Conservation (phyloP, 192 early-diverging fungal species). For the Funneliformis geosporum region DNA sequence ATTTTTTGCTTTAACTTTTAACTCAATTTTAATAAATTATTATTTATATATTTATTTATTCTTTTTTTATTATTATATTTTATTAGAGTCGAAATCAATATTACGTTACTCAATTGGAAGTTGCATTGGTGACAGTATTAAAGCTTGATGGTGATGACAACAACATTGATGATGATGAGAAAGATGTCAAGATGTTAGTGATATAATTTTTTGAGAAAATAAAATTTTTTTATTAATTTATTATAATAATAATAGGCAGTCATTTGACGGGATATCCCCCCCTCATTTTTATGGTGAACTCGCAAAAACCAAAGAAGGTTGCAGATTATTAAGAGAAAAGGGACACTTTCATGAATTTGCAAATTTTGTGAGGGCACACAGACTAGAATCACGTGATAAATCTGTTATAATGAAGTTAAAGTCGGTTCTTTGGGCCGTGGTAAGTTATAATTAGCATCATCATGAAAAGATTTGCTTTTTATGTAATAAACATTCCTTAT, state of each 20-base stretch:
- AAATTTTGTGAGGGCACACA: conserved; percentile 55
- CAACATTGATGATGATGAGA: conserved; percentile 34
- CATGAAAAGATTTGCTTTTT: not conserved
- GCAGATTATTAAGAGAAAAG: conserved; percentile 56
- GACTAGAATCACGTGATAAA: conserved; percentile 40
- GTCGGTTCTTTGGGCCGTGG: conserved; percentile 78
- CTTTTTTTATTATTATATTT: not conserved
- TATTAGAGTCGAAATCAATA: conserved; percentile 60
- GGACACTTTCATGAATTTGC: conserved; percentile 72
- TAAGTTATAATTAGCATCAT: conserved; percentile 32
- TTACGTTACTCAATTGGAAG: conserved; percentile 68
- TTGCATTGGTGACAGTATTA: conserved; percentile 57
- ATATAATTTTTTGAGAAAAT: not conserved
- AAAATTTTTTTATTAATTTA: not conserved
- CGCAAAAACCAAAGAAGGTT: conserved; percentile 75
- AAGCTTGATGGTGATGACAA: conserved; percentile 19
- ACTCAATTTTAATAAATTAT: not conserved
- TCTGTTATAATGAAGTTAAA: conserved; percentile 60
- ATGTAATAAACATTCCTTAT: not conserved
- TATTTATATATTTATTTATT: not conserved
- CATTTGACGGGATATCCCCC: conserved; percentile 48
- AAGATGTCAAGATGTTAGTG: conserved; percentile 35
- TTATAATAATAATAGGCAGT: conserved; percentile 32
- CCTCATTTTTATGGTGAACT: conserved; percentile 84
- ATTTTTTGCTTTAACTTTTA: not conserved